Conservation (phyloP, 495 filamentous ascomycete species). For the Aspergillus biplanus region DNA sequence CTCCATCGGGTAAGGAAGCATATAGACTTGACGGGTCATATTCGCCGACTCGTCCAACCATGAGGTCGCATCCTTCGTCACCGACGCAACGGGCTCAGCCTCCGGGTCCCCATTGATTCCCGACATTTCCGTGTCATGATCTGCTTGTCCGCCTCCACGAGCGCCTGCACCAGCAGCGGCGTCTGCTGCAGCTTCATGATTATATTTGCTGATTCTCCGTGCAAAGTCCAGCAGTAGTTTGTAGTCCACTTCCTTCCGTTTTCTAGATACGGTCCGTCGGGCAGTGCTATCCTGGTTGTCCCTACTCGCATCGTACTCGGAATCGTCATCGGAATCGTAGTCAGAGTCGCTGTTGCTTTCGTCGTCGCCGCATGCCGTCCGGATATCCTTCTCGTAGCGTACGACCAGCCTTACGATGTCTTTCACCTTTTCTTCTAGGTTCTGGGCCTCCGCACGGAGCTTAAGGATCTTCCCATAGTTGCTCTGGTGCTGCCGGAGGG, state of each 20-base stretch:
- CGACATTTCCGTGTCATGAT: conserved; percentile 38
- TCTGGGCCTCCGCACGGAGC: conserved; percentile 42
- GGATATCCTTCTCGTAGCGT: conserved; percentile 43
- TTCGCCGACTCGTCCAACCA: conserved; percentile 53
- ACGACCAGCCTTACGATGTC: conserved; percentile 47
- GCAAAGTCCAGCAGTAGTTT: conserved; percentile 49
- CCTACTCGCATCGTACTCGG: conserved; percentile 24
- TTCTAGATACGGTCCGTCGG: conserved; percentile 3
- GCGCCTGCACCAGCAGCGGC: conserved; percentile 32
- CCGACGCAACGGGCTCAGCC: conserved; percentile 42
- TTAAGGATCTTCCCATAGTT: conserved; percentile 46
- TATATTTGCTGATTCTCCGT: conserved; percentile 53
- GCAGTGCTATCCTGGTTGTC: neutral
- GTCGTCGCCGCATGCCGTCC: conserved; percentile 36
- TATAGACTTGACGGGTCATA: conserved; percentile 47
- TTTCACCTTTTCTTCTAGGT: conserved; percentile 44
- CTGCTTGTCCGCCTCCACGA: conserved; percentile 16
- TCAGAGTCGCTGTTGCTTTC: conserved; percentile 32
- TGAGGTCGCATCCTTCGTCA: conserved; percentile 47
- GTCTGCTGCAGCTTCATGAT: conserved; percentile 50
- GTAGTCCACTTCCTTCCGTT: conserved; percentile 47
- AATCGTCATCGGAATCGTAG: conserved; percentile 32
- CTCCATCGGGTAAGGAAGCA: conserved; percentile 52
- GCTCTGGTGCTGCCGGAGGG: conserved; percentile 46
- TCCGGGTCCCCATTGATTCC: conserved; percentile 30